These are phyloP conservation scores for Carex arenaria DNA, from an alignment of 202 grass and related monocot species.

Conservation along the genomic window DNA sequence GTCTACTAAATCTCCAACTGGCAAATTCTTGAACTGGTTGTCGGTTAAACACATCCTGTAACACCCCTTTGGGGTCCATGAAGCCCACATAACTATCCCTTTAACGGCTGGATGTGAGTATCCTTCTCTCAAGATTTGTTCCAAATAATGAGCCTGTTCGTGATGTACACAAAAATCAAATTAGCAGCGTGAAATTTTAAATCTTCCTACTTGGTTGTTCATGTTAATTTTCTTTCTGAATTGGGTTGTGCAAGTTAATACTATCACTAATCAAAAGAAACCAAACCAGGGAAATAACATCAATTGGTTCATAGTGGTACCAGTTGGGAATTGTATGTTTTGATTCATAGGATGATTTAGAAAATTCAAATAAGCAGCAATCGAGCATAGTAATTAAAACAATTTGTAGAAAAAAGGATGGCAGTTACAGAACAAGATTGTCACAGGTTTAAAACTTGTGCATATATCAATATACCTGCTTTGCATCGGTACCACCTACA, in stretches of 20 bases:
- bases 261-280: neutral
- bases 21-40: slow-evolving; percentile 61
- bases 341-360: neutral
- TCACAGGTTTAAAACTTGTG: neutral
- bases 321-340: neutral
- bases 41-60: slow-evolving; percentile 88
- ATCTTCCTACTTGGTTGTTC: neutral
- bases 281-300: neutral
- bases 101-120: slow-evolving; percentile 82
- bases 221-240: neutral
- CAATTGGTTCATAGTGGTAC: neutral
- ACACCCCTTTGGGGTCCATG: slow-evolving; percentile 55
- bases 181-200: neutral
- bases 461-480: slow-evolving; percentile 32
- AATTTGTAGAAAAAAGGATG: neutral
- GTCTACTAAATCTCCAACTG: slow-evolving; percentile 67
- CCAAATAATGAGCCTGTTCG: slow-evolving; percentile 49
- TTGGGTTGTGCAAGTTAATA: neutral
- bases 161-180: neutral
- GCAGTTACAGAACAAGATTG: neutral
- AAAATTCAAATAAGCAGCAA: neutral
- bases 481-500: slow-evolving; percentile 23
- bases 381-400: neutral
- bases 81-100: slow-evolving; percentile 74
- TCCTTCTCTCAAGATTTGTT: slow-evolving; percentile 63